Conservation (phyloP, 306 rosid genomes). For the Casuarina equisetifolia region DNA sequence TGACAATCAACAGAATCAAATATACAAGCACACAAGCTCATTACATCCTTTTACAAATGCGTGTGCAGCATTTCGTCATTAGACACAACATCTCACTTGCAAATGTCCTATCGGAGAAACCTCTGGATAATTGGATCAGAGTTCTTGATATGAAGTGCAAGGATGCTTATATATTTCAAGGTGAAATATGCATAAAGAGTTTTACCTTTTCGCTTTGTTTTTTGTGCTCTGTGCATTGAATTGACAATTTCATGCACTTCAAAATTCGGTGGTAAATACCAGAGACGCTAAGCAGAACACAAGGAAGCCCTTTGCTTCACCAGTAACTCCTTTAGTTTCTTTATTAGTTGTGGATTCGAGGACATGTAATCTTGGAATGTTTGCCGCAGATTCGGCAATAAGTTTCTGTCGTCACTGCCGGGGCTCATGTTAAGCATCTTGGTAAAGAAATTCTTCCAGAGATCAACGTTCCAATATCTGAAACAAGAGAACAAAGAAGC, state of each 20-base stretch:
- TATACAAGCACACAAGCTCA: constrained; percentile 12
- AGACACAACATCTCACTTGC: constrained; percentile 13
- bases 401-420: constrained; percentile 40
- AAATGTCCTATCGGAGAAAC: constrained; percentile 1
- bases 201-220: constrained; percentile 20
- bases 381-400: constrained; percentile 65
- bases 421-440: constrained; percentile 72
- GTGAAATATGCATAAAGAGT: constrained; percentile 1
- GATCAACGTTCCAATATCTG: constrained; percentile 89
- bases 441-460: constrained; percentile 80
- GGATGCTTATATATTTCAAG: constrained; percentile 7
- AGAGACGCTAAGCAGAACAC: constrained; percentile 58
- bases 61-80: constrained; percentile 9
- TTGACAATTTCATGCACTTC: constrained; percentile 20
- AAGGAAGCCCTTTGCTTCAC: constrained; percentile 77
- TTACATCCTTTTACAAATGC: constrained; percentile 14
- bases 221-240: background rate
- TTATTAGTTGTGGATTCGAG: constrained; percentile 63
- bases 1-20: constrained; percentile 4
- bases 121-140: background rate
- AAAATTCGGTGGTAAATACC: constrained; percentile 20
- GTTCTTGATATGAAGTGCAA: background rate
- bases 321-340: constrained; percentile 74
- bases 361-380: constrained; percentile 73
- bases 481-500: constrained; percentile 30